These are phyloP conservation scores for Lecanicillium sp. DNA, from an alignment of 2,329 filamentous ascomycete genomes.

Conservation along the genomic window DNA sequence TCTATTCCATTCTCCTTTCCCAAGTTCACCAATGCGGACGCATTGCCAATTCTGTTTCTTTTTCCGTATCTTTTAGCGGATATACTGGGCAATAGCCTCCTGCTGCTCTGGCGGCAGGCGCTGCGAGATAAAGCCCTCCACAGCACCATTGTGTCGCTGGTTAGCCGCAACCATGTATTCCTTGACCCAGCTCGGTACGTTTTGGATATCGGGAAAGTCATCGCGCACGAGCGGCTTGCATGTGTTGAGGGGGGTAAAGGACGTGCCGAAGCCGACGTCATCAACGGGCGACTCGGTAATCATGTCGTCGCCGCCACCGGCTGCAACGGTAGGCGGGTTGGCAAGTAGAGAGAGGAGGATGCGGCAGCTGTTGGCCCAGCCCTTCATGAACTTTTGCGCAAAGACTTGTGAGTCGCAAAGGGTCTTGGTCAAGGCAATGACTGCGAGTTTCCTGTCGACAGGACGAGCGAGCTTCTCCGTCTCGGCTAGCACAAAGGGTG, in stretches of 20 bases:
- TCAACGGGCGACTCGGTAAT: conserved; percentile 87
- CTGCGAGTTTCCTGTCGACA: conserved; percentile 85
- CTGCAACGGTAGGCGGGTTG: conserved; percentile 66
- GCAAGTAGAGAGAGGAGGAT: conserved; percentile 82
- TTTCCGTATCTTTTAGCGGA: conserved; percentile 24
- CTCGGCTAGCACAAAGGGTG: conserved; percentile 76
- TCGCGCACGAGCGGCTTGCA: conserved; percentile 69
- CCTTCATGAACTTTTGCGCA: conserved; percentile 71
- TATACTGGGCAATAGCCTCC: conserved; percentile 42
- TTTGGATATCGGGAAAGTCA: conserved; percentile 76
- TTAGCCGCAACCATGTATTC: conserved; percentile 72
- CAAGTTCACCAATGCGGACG: too few species aligned
- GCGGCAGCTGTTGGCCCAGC: conserved; percentile 86
- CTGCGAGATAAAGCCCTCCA: conserved; percentile 63
- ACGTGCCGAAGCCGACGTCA: conserved; percentile 88
- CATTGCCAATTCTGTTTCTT: not conserved
- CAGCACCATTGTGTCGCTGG: conserved; percentile 58
- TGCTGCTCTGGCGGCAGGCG: conserved; percentile 57
- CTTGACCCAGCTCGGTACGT: conserved; percentile 79
- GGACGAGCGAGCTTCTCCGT: conserved; percentile 84
- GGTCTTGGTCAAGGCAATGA: conserved; percentile 88
- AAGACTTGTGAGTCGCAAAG: conserved; percentile 81
- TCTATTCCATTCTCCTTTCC: too few species aligned
- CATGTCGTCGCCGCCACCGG: conserved; percentile 61
- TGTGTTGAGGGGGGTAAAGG: conserved; percentile 88